These are phyloP conservation scores for Obba rivulosa DNA, from an alignment of 768 basidiomycete genomes.

Conservation along the genomic window DNA sequence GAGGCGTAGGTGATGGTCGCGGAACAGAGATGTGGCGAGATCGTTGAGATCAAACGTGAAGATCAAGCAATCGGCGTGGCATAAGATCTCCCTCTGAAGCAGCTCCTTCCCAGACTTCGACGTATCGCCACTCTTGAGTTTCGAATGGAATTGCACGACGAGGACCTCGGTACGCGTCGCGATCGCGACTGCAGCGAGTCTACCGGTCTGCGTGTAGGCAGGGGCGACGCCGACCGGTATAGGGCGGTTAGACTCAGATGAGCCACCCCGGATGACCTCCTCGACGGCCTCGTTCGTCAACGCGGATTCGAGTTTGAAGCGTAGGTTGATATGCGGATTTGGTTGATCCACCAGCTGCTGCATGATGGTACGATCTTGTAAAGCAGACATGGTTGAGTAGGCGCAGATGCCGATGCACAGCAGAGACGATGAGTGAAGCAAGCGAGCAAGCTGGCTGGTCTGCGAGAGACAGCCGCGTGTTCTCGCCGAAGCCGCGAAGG, in stretches of 20 bases:
- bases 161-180: slow-evolving; percentile 27
- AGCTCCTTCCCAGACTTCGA: slow-evolving; percentile 14
- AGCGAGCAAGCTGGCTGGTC: too few species aligned
- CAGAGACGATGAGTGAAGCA: too few species aligned
- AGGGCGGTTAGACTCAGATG: slow-evolving; percentile 14
- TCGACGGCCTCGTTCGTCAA: slow-evolving; percentile 14
- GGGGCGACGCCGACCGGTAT: slow-evolving; percentile 44
- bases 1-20: slow-evolving; percentile 37
- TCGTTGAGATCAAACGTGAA: slow-evolving; percentile 52
- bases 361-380: slow-evolving; percentile 2
- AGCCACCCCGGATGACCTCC: slow-evolving; percentile 8
- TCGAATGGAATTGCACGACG: slow-evolving; percentile 18
- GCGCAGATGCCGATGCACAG: too few species aligned
- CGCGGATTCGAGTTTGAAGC: slow-evolving; percentile 15
- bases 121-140: slow-evolving; percentile 13
- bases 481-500: too few species aligned
- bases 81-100: slow-evolving; percentile 40
- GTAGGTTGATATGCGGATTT: slow-evolving; percentile 14
- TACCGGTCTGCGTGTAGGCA: slow-evolving; percentile 38
- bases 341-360: slow-evolving; percentile 24
- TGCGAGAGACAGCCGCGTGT: too few species aligned
- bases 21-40: slow-evolving; percentile 43
- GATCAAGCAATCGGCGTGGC: slow-evolving; percentile 37
- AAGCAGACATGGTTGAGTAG: slow-evolving; percentile 4
- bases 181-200: slow-evolving; percentile 43